Evolutionary conservation across 306 rosid species (phyloP), one percentile per base, ranked within the genome.

Genomic region (Pueraria montana): DNA sequence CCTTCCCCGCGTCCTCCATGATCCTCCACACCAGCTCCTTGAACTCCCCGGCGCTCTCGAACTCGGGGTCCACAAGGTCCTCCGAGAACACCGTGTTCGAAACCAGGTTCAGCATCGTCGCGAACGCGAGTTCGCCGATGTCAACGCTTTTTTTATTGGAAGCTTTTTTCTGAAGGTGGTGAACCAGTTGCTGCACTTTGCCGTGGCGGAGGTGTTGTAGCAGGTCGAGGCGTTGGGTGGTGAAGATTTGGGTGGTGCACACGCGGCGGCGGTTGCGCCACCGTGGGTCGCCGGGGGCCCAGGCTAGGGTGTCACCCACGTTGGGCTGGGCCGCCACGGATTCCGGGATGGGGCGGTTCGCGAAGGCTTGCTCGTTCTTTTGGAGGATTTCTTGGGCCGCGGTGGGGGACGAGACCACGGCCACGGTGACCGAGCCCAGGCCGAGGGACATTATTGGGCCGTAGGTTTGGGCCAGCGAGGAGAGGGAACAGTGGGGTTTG

Each of bases 1-100:
- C 81, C 85, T 23, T 91, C 74, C 94, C 92, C 0, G 90, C 92
- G 30, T 86, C 86, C 77, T 86, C 90, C 94, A 91, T 91, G 70
- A 91, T 91, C 87, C 92, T 77, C 92, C 94, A 86, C 45, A 89
- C 94, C 1, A 91, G 46, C 10, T 89, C 87, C 72, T 91, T 89
- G 45, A 91, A 86, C 80, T 89, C 94, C 8, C 89, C 87, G 0
- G 92, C 94, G 2, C 82, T 40, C 73, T 68, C 80, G 69, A 89
- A 89, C 16, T 78, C 89, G 0, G 90, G 27, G 45, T 84, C 94
- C n/a, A 89, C 89, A 8, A 91, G 4, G 23, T 91, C 94, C 82
- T 86, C 89, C 6, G 91, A 91, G 40, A 87, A 89, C 34, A 89
- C 87, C 0, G 92, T 91, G 85, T 91, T 87, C 0, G 94, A 87